Conservation (phyloP, 345 rosid species). For the Raphanus sativus region DNA sequence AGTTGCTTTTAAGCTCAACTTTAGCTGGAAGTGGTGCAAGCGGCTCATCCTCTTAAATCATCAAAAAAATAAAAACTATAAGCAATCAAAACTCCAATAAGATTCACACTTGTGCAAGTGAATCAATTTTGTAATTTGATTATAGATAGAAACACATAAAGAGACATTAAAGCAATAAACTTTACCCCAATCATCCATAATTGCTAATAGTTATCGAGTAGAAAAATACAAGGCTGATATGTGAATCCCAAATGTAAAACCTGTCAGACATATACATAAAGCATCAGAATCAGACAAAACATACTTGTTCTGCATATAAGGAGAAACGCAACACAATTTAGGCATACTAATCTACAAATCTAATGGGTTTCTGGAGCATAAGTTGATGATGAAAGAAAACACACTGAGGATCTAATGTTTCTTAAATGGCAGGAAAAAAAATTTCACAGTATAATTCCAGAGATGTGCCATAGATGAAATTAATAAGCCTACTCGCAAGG, state of each 20-base stretch:
- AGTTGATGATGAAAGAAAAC: too few relatives aligned
- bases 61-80: not conserved
- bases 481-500: too few relatives aligned
- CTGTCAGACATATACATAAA: not conserved
- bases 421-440: too few relatives aligned
- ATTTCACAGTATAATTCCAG: too few relatives aligned
- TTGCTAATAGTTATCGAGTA: not conserved
- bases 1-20: conserved; percentile 53
- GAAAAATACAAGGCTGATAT: not conserved
- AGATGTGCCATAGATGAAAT: too few relatives aligned
- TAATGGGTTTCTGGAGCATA: too few relatives aligned
- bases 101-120: not conserved
- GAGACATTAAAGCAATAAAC: not conserved
- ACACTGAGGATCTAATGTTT: too few relatives aligned
- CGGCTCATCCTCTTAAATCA: conserved; percentile 60
- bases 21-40: conserved; percentile 56
- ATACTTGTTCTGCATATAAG: too few relatives aligned
- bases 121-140: not conserved
- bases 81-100: conserved; percentile 7
- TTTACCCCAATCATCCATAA: conserved; percentile 43
- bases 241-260: conserved; percentile 1
- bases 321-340: too few relatives aligned
- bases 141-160: not conserved
- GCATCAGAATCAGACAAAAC: not conserved
- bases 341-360: too few relatives aligned